Evolutionary conservation across 2,329 filamentous ascomycete species (phyloP), one percentile per base, ranked within the genome.

Genomic region (Chrysosporium queenslandicum): DNA sequence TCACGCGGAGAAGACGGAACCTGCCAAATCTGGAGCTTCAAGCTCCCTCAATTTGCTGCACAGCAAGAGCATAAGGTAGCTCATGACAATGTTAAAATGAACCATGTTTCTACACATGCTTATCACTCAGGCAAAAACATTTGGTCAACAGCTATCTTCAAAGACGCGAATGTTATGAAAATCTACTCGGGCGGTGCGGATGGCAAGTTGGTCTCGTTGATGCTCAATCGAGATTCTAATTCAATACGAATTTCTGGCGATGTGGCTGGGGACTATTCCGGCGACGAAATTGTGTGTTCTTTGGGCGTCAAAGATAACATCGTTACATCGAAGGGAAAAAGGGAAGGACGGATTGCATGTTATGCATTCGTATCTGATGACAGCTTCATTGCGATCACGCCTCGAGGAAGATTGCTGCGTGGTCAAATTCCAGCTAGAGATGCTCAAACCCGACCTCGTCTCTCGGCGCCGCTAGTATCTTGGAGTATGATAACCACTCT

Each of bases 1-100:
- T 94, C 91, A 0, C 86, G 89, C 59, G 88, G 90, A 9, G 90
- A 96, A 68, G 90, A 96, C 67, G 80, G 85, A 7, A 86, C 85
- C 4, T 78, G 80, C 50, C 83, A 90, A 60, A 73, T 78, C 56
- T 96, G 90, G 88, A 72, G 72, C 41, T 64, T 85, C 8, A 65
- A 66, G 0, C 52, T 82, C n/a, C 53, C 57, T 60, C 14, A 50
- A 49, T 36, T 55, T 58, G 12, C 46, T 43, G 3, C 45, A 32
- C 1, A 50, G 58, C 9, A 46, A 32, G 39, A 55, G 55, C 8
- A 65, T 63, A 45, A 52, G 56, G 1, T 56, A 69, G 36, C 59
- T 23, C 20, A 59, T 20, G 46, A 32, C 8, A 40, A 49, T 46
- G 53, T 53, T 0, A 67, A 58, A 4, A 64, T 88, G 40, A 66